Base-by-base conservation (phyloP, 768 basidiomycete genomes). In the Tricholoma sp. region DNA sequence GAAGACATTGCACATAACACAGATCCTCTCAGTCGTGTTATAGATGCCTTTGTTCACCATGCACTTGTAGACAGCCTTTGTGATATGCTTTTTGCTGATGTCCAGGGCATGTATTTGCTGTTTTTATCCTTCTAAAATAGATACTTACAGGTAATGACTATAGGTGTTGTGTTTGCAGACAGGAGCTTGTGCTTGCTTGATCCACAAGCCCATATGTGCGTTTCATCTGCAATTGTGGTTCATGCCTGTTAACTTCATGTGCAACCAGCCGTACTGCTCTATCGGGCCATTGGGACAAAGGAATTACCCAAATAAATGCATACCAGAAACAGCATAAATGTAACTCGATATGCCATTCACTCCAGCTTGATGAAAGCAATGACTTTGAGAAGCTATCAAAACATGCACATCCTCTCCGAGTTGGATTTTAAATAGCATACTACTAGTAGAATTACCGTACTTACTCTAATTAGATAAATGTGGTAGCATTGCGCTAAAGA, bases 291-390 rank as follows among this genome's bases (percentile, higher is more conserved):
- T 58, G 57, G 53, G 53, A 58, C 10, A 52, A 49, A 12, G 51
- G 61, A 9, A 29, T 9, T 3, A 31, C 10, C 11, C 24, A 24
- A 6, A 58, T 61, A 14, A 24, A 32, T n/a, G 31, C 37, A 14
- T 61, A 57, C 57, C 29, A 16, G 6, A 18, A 32, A 2, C 22
- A 58, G 10, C 60, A 61, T 18, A 56, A 59, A 18, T 61, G 60
- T 21, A 61, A 58, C 6, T 37, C 8, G 1, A 47, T 61, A 4
- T 61, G 60, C 22, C 18, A 7, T 43, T 43, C 41, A 4, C 41
- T 43, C 7, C 18, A 21, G 41, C 8, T 43, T 4, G 18, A 43
- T 21, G 8, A 43, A 21, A 21, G 2, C 41, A 43, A 10, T 4
- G 8, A 43, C 9, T 43, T 10, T 10, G 43, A 32, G 29, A 29